phyloP scores from a whole-genome alignment of 495 filamentous ascomycete species.

The Xylaria venustula region DNA sequence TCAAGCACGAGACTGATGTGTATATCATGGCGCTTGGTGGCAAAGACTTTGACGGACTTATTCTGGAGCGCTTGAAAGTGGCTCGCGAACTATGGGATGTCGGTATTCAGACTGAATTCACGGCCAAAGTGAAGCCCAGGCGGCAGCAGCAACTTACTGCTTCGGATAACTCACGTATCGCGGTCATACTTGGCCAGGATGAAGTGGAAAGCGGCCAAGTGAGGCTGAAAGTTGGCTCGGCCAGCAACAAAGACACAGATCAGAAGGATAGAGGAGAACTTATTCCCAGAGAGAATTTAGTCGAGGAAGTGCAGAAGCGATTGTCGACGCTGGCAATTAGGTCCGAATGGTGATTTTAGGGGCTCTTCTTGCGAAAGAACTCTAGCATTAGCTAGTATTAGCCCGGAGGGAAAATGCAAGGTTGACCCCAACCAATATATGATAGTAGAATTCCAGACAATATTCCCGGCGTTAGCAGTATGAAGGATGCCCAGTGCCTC shows the following conservation, averaged over 20 bases:
- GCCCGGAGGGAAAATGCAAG: no score
- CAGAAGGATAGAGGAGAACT: constrained; percentile 65
- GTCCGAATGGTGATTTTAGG: no score
- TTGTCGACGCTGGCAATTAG: no score
- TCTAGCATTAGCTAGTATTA: no score
- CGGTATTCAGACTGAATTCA: constrained; percentile 73
- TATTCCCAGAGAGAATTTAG: constrained; percentile 58
- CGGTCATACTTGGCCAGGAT: constrained; percentile 79
- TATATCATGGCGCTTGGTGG: constrained; percentile 82
- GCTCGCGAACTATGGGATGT: constrained; percentile 72
- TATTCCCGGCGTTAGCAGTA: no score
- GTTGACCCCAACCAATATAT: no score
- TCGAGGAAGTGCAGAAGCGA: constrained; percentile 55
- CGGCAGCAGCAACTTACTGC: constrained; percentile 77
- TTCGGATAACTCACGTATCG: constrained; percentile 74
- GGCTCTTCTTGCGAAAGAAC: no score
- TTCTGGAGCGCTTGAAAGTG: constrained; percentile 75
- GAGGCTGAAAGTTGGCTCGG: constrained; percentile 73
- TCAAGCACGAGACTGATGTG: constrained; percentile 61
- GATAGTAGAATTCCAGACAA: no score
- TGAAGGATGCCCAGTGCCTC: no score
- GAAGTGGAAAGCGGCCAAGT: constrained; percentile 75
- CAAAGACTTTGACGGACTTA: constrained; percentile 71
- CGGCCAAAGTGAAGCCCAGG: constrained; percentile 78
- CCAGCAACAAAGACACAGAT: constrained; percentile 62